Evolutionary conservation across 2,329 filamentous ascomycete species (phyloP).

Genomic region (Colletotrichum agaves): DNA sequence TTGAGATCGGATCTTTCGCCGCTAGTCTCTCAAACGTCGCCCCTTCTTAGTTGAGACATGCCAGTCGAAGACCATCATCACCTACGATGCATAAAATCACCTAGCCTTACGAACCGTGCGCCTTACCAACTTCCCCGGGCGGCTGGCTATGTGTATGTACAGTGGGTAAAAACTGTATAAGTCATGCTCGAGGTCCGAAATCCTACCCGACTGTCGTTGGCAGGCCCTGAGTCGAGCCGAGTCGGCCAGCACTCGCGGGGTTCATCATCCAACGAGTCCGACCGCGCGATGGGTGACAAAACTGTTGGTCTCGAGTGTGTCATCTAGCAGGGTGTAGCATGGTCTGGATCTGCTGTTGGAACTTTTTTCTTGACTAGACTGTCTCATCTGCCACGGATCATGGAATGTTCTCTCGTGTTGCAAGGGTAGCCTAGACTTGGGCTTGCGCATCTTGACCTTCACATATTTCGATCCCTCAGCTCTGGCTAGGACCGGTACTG

Average conservation of each 20-base stretch:
- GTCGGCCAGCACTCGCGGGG: constrained; percentile 15
- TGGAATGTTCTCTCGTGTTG: constrained; percentile 19
- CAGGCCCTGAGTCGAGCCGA: constrained; percentile 20
- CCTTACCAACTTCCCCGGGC: constrained; percentile 16
- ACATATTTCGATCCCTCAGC: neutral
- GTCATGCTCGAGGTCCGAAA: constrained; percentile 9
- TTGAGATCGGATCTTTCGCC: constrained; percentile 23
- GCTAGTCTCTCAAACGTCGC: constrained; percentile 26
- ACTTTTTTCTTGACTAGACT: neutral
- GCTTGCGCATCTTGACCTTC: neutral
- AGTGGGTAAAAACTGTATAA: no score
- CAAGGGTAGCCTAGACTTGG: neutral
- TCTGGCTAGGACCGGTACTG: neutral
- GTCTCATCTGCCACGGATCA: neutral
- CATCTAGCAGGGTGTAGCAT: neutral
- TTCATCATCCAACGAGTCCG: constrained; percentile 10
- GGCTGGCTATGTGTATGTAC: no score
- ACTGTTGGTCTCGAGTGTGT: neutral
- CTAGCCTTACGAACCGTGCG: constrained; percentile 29
- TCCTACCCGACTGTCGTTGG: constrained; percentile 7
- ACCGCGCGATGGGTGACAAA: neutral
- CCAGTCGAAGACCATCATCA: constrained; percentile 22
- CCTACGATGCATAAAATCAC: constrained; percentile 19
- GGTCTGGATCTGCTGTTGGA: neutral
- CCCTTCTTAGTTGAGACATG: constrained; percentile 31